Evolutionary conservation across 768 basidiomycete genomes (phyloP).

Genomic region (Ramaria rubella): DNA sequence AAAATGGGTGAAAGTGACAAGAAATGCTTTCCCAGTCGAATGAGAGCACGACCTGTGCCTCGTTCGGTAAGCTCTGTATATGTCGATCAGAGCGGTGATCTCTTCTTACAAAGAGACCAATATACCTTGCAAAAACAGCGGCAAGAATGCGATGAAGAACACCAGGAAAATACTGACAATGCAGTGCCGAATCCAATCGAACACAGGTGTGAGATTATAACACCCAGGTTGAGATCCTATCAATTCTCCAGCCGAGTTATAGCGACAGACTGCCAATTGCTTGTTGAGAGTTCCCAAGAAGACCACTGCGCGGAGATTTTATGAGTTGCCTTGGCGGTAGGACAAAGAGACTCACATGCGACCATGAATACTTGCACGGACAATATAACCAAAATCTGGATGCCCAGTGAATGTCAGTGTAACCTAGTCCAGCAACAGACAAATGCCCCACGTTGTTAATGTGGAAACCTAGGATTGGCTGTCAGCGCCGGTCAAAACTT

Average conservation of each 20-base stretch:
- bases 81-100: slow-evolving; percentile 4
- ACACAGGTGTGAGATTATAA: slow-evolving; percentile 94
- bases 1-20: slow-evolving; percentile 94
- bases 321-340: not conserved
- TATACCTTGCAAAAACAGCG: slow-evolving; percentile 90
- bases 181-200: slow-evolving; percentile 96
- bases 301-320: slow-evolving; percentile 46
- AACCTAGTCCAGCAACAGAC: not conserved
- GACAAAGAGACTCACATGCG: slow-evolving; percentile 52
- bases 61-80: slow-evolving; percentile 85
- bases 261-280: slow-evolving; percentile 79
- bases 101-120: slow-evolving; percentile 11
- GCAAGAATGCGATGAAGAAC: slow-evolving; percentile 96
- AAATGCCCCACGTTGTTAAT: slow-evolving; percentile 70
- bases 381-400: slow-evolving; percentile 86
- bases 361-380: slow-evolving; percentile 98
- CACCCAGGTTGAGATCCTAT: slow-evolving; percentile 85
- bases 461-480: slow-evolving; percentile 61
- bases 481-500: not conserved
- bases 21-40: slow-evolving; percentile 96
- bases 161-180: slow-evolving; percentile 98
- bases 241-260: slow-evolving; percentile 74
- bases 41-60: slow-evolving; percentile 89
- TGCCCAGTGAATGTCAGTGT: not conserved
- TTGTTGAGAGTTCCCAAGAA: slow-evolving; percentile 97